A percentile compares a stretch with the other conserved stretches of the same genome.
Conservation (phyloP, 139 green algal species). For the Marvania coccoides region DNA sequence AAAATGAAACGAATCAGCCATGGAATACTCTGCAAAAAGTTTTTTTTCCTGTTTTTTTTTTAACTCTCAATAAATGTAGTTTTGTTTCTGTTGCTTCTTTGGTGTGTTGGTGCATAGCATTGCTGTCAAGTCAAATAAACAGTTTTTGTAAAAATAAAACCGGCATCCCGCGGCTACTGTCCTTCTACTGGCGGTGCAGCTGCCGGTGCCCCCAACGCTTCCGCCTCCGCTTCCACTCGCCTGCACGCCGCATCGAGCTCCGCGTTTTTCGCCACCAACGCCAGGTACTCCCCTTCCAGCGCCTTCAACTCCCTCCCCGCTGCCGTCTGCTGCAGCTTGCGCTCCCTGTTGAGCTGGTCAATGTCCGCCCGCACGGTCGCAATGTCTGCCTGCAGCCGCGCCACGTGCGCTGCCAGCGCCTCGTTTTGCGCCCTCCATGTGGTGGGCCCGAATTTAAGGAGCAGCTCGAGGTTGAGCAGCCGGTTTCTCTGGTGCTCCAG, state of each 20-base stretch:
- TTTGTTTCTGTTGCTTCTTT: neutral
- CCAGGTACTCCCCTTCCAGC: slow-evolving; percentile 37
- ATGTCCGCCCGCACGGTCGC: slow-evolving; percentile 25
- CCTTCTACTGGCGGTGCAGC: neutral
- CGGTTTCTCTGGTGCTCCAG: slow-evolving; percentile 70
- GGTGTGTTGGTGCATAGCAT: neutral
- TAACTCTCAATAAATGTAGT: no score
- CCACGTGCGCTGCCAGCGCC: slow-evolving; percentile 12
- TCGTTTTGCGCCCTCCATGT: slow-evolving; percentile 47
- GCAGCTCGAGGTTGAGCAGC: slow-evolving; percentile 72
- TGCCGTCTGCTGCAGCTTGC: slow-evolving; percentile 67
- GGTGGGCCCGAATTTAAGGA: slow-evolving; percentile 66
- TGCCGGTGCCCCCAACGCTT: neutral
- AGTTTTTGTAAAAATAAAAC: neutral
- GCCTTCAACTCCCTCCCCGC: neutral
- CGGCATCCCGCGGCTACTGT: neutral
- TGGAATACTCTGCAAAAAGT: no score
- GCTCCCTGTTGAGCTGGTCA: slow-evolving; percentile 60
- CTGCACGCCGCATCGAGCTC: slow-evolving; percentile 51
- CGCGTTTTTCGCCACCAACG: slow-evolving; percentile 49
- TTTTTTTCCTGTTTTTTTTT: no score
- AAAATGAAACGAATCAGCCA: no score
- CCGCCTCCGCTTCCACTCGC: slow-evolving; percentile 19
- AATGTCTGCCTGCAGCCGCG: slow-evolving; percentile 19
- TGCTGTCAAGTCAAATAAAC: neutral